Base-by-base conservation (phyloP, 805 yeast species). In the Limtongozyma cylindracea region DNA sequence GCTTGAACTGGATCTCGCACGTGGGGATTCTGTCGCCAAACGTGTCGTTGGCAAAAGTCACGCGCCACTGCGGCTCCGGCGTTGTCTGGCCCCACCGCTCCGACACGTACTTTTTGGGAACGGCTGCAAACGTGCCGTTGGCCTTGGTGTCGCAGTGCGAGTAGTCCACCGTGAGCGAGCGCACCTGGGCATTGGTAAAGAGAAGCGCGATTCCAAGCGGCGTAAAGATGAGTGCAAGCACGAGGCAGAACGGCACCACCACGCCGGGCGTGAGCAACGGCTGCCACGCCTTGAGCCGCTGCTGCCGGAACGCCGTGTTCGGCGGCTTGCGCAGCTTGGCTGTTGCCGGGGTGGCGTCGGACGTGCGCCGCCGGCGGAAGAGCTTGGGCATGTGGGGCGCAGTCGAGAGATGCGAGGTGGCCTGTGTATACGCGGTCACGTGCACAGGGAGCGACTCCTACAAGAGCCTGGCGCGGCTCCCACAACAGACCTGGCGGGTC, bases 181-280 rank as follows among this genome's bases (percentile, higher is more conserved):
- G 77, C 10, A 84, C 84, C 29, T 63, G 60, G 39, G 63, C 57
- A n/a, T 78, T 61, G n/a, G 91, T 70, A 31, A 60, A 61, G 14
- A 80, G 43, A 25, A 88, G 58, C 10, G 77, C 91, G 15, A 82
- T 71, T 4, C 98, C 98, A 22, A 88, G 58, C 1, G 95, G 94
- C 1, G 88, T 76, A 46, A 82, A 80, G 4, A 88, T 55, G 12
- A 77, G 50, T 1, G 91, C 77, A 19, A 76, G 47, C 12, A 72
- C 31, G 21, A 80, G 55, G 25, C 88, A 53, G 23, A 84, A 51
- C 3, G 96, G 96, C 20, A 88, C 57, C 20, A 84, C 95, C 10
- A 91, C 69, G 31, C 68, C 68, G 10, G 96, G 95, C 2, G 94
- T 74, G 25, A 88, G 58, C 24, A 88, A 77, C 2, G 96, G 98